phyloP scores from a whole-genome alignment of 257 asterid species.

The Salvia splendens region DNA sequence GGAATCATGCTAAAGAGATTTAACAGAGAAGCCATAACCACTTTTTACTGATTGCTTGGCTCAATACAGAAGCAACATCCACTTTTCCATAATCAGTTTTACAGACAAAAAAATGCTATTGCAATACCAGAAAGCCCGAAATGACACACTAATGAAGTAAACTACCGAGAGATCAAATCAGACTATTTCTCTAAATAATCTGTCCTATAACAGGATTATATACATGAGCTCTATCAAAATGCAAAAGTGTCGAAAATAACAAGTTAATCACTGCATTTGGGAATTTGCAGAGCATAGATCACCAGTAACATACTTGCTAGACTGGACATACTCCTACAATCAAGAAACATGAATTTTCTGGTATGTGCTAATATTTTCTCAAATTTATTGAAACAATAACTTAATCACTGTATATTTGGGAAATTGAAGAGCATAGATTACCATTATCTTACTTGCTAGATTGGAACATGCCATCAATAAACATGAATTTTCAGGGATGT shows the following conservation, averaged over 20 bases:
- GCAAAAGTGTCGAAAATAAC: slow-evolving; percentile 10
- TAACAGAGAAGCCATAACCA: neutral
- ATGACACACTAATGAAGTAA: neutral
- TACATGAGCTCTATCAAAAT: neutral
- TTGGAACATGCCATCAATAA: slow-evolving; percentile 13
- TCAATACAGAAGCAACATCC: neutral
- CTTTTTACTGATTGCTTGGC: neutral
- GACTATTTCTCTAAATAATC: neutral
- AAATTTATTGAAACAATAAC: neutral
- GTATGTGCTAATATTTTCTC: slow-evolving; percentile 2
- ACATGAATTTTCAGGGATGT: neutral
- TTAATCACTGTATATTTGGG: neutral
- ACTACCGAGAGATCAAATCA: slow-evolving; percentile 16
- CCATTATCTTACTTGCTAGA: neutral
- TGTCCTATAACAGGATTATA: neutral
- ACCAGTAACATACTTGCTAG: neutral
- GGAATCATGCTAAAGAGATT: neutral
- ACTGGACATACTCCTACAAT: slow-evolving; percentile 13
- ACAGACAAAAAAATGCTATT: neutral
- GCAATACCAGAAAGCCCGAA: neutral
- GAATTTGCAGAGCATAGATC: neutral
- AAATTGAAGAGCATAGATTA: neutral
- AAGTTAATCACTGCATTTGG: neutral
- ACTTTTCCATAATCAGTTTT: neutral
- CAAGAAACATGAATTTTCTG: neutral